Evolutionary conservation across 306 rosid species (phyloP), one percentile per base, ranked within the genome.

Genomic region (Mucuna pruriens): DNA sequence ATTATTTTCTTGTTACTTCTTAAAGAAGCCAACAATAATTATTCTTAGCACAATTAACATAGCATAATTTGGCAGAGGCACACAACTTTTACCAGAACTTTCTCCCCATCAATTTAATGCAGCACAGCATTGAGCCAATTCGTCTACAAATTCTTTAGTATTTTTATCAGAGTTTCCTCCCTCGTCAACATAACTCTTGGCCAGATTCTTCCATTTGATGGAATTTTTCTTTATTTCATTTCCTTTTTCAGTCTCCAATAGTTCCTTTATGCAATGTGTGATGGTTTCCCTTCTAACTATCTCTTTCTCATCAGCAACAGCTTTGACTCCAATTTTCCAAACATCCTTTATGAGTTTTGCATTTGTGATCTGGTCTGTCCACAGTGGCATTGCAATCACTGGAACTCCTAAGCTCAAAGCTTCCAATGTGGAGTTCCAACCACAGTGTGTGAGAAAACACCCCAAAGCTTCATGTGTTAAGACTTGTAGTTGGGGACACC

Each of bases 361-460:
- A 76, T 31, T 62, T 9, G 72, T 62, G 48, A 29, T 76, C 48
- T 76, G 80, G 22, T 76, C 80, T 16, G 46, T 62, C 62, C 71
- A 76, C 25, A 44, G 46, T 25, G 80, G 80, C 80, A 76, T 46
- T 76, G 72, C 80, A 62, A 76, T 60, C 73, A 76, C 1, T 29
- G 80, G 73, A 45, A 76, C 72, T 26, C 80, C 80, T 8, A 60
- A 75, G 45, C 71, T 3, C 57, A 75, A 7, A 23, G 71, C 71
- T 49, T 75, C 80, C 57, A 75, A 60, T 15, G 70, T 60, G 4
- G 80, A 75, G 29, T 75, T 75, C 70, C 71, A 60, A 40, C 80
- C 80, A 75, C 80, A 75, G 9, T 75, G 80, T 26, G 80, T 40
- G 10, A 75, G n/a, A 29, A 75, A 75, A 16, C 80, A 75, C 42